A percentile compares a stretch with the other conserved stretches of the same genome.
phyloP scores from a whole-genome alignment of 495 filamentous ascomycete genomes.

The Podospora pseudopauciseta region DNA sequence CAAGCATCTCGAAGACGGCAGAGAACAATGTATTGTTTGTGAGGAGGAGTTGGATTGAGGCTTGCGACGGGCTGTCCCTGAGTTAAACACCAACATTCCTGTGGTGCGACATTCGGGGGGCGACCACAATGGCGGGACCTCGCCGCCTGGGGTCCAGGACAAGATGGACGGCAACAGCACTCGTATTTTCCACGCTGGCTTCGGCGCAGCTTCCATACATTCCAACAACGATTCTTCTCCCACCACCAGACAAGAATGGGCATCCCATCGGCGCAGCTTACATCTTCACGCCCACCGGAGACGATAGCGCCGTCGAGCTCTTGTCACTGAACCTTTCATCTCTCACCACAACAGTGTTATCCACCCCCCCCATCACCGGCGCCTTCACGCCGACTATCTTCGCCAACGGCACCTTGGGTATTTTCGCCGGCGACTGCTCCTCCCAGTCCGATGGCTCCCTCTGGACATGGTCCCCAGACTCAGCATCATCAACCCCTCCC shows the following conservation, averaged over 20 bases:
- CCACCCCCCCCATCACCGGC: constrained; percentile 26
- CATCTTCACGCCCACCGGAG: constrained; percentile 47
- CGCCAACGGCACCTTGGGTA: constrained; percentile 60
- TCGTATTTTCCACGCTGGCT: neutral
- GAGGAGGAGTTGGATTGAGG: neutral
- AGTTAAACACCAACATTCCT: neutral
- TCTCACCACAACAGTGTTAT: neutral
- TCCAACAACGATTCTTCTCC: constrained; percentile 63
- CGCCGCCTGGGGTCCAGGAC: neutral
- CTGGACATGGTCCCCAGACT: constrained; percentile 37
- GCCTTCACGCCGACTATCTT: constrained; percentile 64
- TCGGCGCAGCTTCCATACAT: constrained; percentile 62
- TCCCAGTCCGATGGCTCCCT: constrained; percentile 31
- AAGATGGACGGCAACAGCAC: neutral
- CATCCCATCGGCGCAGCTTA: constrained; percentile 42
- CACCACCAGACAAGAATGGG: constrained; percentile 22
- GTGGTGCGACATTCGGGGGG: too few relatives aligned
- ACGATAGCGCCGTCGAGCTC: constrained; percentile 41
- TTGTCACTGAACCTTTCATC: constrained; percentile 56
- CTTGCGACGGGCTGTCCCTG: neutral
- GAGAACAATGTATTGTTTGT: neutral
- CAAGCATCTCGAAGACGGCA: neutral
- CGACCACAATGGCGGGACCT: neutral
- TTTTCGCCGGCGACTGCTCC: constrained; percentile 67
- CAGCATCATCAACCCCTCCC: neutral